Conservation (phyloP, 345 rosid species). For the rapeseed (Brassica napus) region DNA sequence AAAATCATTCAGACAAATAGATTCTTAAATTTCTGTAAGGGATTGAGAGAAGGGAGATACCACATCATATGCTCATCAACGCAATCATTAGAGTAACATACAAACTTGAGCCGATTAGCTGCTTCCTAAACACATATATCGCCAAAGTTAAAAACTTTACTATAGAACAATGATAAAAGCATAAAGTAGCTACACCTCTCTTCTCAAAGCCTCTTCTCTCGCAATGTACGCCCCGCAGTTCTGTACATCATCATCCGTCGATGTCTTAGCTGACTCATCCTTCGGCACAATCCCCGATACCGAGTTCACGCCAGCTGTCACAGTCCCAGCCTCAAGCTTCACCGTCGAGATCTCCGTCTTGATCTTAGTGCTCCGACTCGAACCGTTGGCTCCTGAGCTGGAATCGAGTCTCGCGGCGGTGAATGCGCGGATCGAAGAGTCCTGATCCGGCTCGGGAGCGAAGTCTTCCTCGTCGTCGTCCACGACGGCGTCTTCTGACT, state of each 20-base stretch:
- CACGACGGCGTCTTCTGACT: constrained; percentile 83
- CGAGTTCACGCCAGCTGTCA: constrained; percentile 45
- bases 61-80: constrained; percentile 96
- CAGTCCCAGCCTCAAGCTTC: constrained; percentile 58
- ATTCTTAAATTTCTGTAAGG: neutral
- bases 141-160: neutral
- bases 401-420: constrained; percentile 81
- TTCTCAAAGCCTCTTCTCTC: constrained; percentile 86
- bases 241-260: constrained; percentile 90
- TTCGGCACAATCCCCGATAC: constrained; percentile 54
- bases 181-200: constrained; percentile 55
- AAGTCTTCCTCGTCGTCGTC: constrained; percentile 92
- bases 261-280: constrained; percentile 78
- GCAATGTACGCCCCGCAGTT: constrained; percentile 97
- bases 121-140: constrained; percentile 60
- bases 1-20: neutral
- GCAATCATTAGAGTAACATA: constrained; percentile 77
- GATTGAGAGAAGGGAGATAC: constrained; percentile 49
- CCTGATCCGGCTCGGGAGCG: constrained; percentile 57
- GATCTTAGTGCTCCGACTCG: constrained; percentile 59
- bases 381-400: constrained; percentile 37
- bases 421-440: constrained; percentile 85
- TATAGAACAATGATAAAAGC: neutral
- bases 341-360: constrained; percentile 66
- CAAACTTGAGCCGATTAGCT: constrained; percentile 87